phyloP scores from a whole-genome alignment of 2,329 filamentous ascomycete genomes.

The Fusarium annulatum region DNA sequence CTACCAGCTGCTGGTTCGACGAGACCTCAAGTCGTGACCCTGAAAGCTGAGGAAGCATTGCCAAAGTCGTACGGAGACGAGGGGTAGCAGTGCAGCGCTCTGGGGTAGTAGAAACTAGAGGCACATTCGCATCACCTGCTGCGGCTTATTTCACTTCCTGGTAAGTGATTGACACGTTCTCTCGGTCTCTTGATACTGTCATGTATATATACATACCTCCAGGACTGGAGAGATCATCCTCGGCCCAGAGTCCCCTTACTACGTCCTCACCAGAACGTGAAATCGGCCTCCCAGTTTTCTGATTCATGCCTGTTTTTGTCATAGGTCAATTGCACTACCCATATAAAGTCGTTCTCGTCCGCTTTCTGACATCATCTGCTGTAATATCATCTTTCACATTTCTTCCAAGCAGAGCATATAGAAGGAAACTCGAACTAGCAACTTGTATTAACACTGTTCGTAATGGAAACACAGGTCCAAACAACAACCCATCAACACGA shows the following conservation, averaged over 20 bases:
- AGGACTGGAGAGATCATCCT: slow-evolving; percentile 18
- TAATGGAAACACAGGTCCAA: slow-evolving; percentile 44
- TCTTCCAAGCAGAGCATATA: background rate
- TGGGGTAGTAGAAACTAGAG: slow-evolving; percentile 22
- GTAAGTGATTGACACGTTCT: slow-evolving; percentile 31
- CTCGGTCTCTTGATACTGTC: background rate
- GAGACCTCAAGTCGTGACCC: slow-evolving; percentile 17
- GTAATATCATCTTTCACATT: background rate
- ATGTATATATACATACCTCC: slow-evolving; percentile 16
- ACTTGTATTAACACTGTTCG: slow-evolving; percentile 32
- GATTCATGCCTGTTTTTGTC: slow-evolving; percentile 14
- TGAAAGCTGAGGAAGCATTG: slow-evolving; percentile 13
- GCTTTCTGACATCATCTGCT: background rate
- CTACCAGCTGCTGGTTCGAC: slow-evolving; percentile 19
- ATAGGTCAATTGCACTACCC: slow-evolving; percentile 7
- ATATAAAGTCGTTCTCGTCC: background rate
- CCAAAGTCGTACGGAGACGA: slow-evolving; percentile 26
- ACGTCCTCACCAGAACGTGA: slow-evolving; percentile 2
- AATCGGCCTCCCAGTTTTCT: slow-evolving; percentile 19
- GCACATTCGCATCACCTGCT: slow-evolving; percentile 34
- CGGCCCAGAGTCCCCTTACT: background rate
- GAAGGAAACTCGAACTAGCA: background rate
- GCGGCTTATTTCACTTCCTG: slow-evolving; percentile 28
- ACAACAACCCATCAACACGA: slow-evolving; percentile 18
- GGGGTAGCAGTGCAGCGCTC: slow-evolving; percentile 19